Evolutionary conservation across 2,329 filamentous ascomycete genomes (phyloP).

Genomic region (Phialocephala sp.): DNA sequence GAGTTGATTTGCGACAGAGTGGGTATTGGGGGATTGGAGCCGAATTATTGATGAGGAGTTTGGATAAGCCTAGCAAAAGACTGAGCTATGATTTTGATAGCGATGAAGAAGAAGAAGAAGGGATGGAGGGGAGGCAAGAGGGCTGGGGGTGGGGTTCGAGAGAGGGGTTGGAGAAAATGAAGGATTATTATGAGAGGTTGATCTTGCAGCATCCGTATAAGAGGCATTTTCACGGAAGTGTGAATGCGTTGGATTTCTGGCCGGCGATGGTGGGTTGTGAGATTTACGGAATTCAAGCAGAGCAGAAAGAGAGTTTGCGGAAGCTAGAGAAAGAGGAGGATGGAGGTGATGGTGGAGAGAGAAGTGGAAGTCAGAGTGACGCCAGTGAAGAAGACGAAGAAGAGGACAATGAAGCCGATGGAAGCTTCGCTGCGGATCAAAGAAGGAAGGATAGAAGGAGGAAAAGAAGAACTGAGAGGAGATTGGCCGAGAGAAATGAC

Average conservation of each 20-base stretch:
- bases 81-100: conserved; percentile 13
- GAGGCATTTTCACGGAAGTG: conserved; percentile 61
- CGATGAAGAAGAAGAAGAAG: conserved; percentile 18
- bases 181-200: conserved; percentile 77
- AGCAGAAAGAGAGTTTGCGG: conserved; percentile 55
- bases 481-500: conserved; percentile 39
- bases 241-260: conserved; percentile 79
- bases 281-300: conserved; percentile 74
- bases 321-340: conserved; percentile 44
- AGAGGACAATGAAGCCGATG: conserved; percentile 31
- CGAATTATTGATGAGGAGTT: conserved; percentile 75
- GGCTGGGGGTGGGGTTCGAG: conserved; percentile 46
- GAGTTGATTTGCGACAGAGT: conserved; percentile 71
- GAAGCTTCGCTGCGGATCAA: conserved; percentile 32
- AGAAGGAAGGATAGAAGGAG: conserved; percentile 25
- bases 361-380: conserved; percentile 30
- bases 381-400: conserved; percentile 25
- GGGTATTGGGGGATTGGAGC: conserved; percentile 84
- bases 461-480: conserved; percentile 31
- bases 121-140: conserved; percentile 12
- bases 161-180: conserved; percentile 61
- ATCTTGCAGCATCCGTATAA: conserved; percentile 76
- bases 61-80: conserved; percentile 19
- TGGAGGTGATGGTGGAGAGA: conserved; percentile 33
- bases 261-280: conserved; percentile 81